phyloP scores from a whole-genome alignment of 768 basidiomycete species.

The Pilatotrama ljubarskyi region DNA sequence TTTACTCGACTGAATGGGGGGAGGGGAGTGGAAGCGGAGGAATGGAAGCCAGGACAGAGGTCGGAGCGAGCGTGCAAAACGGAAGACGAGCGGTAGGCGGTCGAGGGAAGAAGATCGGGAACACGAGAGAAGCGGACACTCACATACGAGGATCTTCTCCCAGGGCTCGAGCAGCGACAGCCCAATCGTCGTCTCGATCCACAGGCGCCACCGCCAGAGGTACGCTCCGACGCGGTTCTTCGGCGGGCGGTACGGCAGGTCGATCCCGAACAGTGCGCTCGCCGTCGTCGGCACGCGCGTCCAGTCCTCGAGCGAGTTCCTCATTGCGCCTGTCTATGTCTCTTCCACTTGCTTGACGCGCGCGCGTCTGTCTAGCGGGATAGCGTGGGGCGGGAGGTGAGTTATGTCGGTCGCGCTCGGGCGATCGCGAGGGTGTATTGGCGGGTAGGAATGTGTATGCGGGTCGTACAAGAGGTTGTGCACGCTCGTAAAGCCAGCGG shows the following conservation, averaged over 20 bases:
- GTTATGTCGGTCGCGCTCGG: neutral
- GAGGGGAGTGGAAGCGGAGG: neutral
- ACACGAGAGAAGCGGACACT: constrained; percentile 30
- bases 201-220: constrained; percentile 55
- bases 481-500: neutral
- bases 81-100: neutral
- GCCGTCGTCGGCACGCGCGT: constrained; percentile 21
- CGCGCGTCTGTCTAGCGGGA: no score
- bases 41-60: neutral
- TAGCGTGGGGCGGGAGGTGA: neutral
- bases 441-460: neutral
- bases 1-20: neutral
- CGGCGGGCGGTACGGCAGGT: constrained; percentile 33
- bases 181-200: constrained; percentile 61
- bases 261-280: constrained; percentile 25
- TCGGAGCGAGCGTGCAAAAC: no score
- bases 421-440: no score
- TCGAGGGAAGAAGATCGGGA: neutral
- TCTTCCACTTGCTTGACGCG: neutral
- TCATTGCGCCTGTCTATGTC: neutral
- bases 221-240: constrained; percentile 22
- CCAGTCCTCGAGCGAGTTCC: constrained; percentile 25
- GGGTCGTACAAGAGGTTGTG: neutral
- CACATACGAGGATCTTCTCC: constrained; percentile 65
- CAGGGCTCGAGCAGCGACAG: constrained; percentile 64